Conservation (phyloP, 2,329 filamentous ascomycete genomes). For the Trichoderma polysporum region DNA sequence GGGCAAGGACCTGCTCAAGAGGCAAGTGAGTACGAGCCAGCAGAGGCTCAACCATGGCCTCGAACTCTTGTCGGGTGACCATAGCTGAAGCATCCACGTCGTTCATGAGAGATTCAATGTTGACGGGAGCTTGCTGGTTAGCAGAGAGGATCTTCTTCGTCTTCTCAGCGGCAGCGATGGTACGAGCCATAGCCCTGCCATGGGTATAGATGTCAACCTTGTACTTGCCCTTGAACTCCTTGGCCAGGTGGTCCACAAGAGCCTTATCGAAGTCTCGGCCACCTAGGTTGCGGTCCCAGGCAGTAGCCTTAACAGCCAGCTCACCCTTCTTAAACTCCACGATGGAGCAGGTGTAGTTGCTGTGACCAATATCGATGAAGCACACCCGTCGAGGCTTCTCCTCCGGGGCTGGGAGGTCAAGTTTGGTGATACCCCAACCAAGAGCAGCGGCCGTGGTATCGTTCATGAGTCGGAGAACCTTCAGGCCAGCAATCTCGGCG, state of each 20-base stretch:
- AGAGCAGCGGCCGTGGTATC: slow-evolving; percentile 95
- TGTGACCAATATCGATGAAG: slow-evolving; percentile 95
- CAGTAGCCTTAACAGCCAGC: slow-evolving; percentile 86
- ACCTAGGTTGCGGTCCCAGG: slow-evolving; percentile 94
- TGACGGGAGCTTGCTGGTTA: slow-evolving; percentile 87
- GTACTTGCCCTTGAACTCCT: slow-evolving; percentile 96
- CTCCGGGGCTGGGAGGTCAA: slow-evolving; percentile 82
- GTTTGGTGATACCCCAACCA: slow-evolving; percentile 96
- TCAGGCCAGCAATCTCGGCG: slow-evolving; percentile 88
- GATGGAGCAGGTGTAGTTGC: slow-evolving; percentile 90
- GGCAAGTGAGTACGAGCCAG: slow-evolving; percentile 70
- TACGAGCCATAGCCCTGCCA: slow-evolving; percentile 83
- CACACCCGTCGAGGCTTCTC: slow-evolving; percentile 89
- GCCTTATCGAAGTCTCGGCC: slow-evolving; percentile 96
- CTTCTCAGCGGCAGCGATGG: slow-evolving; percentile 88
- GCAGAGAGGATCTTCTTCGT: slow-evolving; percentile 97
- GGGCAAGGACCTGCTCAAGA: slow-evolving; percentile 88
- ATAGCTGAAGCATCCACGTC: slow-evolving; percentile 87
- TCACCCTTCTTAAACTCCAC: slow-evolving; percentile 98
- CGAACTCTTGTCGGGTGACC: slow-evolving; percentile 91
- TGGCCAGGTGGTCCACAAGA: slow-evolving; percentile 88
- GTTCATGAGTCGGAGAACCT: slow-evolving; percentile 92
- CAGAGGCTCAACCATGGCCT: slow-evolving; percentile 83
- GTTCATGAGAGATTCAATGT: slow-evolving; percentile 98
- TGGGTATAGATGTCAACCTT: slow-evolving; percentile 94